Percentiles rank a stretch among this genome's conserved stretches.
Conservation (phyloP, 345 rosid genomes). For the Cardamine chenopodiifolia region DNA sequence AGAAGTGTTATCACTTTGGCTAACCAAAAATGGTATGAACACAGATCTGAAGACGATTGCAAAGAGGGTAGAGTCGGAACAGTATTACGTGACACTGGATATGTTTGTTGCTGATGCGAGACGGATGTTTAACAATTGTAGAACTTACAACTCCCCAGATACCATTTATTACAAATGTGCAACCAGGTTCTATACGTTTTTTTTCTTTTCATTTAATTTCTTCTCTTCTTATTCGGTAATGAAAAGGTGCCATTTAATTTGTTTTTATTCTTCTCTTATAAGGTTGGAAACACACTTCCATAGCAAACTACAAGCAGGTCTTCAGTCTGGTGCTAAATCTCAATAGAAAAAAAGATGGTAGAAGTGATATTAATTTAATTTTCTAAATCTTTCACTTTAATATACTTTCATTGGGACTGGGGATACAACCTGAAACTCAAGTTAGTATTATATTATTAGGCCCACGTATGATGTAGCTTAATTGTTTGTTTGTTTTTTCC, state of each 20-base stretch:
- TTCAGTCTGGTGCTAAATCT: constrained; percentile 68
- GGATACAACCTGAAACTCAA: background rate
- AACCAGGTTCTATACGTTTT: constrained; percentile 57
- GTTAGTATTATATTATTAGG: constrained; percentile 17
- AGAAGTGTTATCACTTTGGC: background rate
- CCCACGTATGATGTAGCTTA: constrained; percentile 15
- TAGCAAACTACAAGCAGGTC: constrained; percentile 87
- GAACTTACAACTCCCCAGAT: constrained; percentile 87
- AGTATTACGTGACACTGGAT: constrained; percentile 88
- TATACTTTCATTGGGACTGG: background rate
- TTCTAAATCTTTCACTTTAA: background rate
- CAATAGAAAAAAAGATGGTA: constrained; percentile 45
- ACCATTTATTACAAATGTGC: constrained; percentile 92
- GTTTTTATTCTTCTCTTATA: background rate
- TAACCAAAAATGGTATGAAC: constrained; percentile 16
- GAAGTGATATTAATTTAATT: constrained; percentile 6
- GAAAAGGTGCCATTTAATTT: background rate
- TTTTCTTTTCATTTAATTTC: background rate
- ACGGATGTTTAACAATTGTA: constrained; percentile 91
- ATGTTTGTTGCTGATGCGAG: constrained; percentile 95
- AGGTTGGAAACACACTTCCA: constrained; percentile 84
- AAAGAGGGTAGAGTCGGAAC: constrained; percentile 93
- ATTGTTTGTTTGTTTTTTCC: background rate
- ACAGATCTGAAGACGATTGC: constrained; percentile 91
- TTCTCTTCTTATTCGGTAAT: constrained; percentile 21